These are phyloP conservation scores for Perilla frutescens DNA, from an alignment of 257 asterid genomes.

Conservation along the genomic window DNA sequence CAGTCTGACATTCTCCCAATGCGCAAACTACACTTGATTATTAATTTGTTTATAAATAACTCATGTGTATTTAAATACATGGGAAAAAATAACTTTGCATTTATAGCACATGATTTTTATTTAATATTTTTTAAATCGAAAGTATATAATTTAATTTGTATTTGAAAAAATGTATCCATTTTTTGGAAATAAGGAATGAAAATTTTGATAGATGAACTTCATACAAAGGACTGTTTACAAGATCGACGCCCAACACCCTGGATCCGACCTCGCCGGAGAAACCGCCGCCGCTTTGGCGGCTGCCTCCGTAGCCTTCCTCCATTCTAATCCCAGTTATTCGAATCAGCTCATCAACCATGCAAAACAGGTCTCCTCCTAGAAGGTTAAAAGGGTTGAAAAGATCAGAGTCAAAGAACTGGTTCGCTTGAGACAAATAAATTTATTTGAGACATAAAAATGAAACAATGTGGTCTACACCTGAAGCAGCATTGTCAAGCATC, in stretches of 20 bases:
- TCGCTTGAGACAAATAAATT: background rate
- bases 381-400: background rate
- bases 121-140: too few species aligned
- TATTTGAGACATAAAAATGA: background rate
- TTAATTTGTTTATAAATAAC: too few species aligned
- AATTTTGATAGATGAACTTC: too few species aligned
- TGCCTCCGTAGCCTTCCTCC: conserved; percentile 52
- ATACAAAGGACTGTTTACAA: conserved; percentile 34
- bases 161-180: too few species aligned
- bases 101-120: too few species aligned
- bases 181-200: too few species aligned
- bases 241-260: conserved; percentile 59
- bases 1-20: too few species aligned
- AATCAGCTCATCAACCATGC: conserved; percentile 53
- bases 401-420: conserved; percentile 1
- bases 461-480: background rate
- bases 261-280: conserved; percentile 76
- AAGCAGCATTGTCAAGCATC: too few species aligned
- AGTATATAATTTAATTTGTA: too few species aligned
- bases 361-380: conserved; percentile 46
- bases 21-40: too few species aligned
- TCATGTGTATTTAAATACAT: too few species aligned
- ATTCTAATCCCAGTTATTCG: conserved; percentile 36
- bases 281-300: conserved; percentile 74
- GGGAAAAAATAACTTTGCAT: too few species aligned